Evolutionary conservation across 2,329 filamentous ascomycete genomes (phyloP).

Genomic region (Hymenoscyphus albidus): DNA sequence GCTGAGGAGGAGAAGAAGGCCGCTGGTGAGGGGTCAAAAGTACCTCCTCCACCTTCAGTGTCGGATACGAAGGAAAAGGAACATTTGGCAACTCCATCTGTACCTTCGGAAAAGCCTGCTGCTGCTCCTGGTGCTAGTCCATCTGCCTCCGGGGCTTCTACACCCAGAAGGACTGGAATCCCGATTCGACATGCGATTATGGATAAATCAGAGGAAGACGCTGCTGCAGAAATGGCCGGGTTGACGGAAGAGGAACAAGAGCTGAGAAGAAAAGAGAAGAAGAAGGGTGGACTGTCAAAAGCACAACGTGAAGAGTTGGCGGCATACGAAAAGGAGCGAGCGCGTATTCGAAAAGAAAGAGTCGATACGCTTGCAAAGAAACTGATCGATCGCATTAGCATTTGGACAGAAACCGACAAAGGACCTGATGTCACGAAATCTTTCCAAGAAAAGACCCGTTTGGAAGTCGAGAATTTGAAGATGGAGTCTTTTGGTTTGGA

Average conservation of each 20-base stretch:
- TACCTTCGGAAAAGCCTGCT: constrained; percentile 27
- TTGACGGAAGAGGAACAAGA: constrained; percentile 72
- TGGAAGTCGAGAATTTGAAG: constrained; percentile 97
- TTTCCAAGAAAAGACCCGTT: constrained; percentile 88
- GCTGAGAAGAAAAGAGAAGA: constrained; percentile 77
- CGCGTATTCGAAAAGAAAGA: constrained; percentile 79
- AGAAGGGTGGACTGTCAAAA: constrained; percentile 80
- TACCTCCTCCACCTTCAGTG: constrained; percentile 22
- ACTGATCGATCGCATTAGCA: constrained; percentile 80
- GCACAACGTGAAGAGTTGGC: constrained; percentile 91
- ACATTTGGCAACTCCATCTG: constrained; percentile 14
- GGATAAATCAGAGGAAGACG: constrained; percentile 80
- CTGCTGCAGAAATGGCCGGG: constrained; percentile 59
- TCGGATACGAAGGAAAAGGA: constrained; percentile 22
- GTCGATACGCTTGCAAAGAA: constrained; percentile 81
- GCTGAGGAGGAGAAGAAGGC: constrained; percentile 9
- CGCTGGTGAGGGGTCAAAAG: constrained; percentile 13
- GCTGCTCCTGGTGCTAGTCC: constrained; percentile 17
- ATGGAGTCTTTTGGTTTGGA: constrained; percentile 99
- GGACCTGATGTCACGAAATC: constrained; percentile 76
- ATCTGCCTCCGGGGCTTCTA: constrained; percentile 40
- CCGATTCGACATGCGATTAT: constrained; percentile 82
- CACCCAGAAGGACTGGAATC: constrained; percentile 46
- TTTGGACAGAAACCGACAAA: constrained; percentile 98
- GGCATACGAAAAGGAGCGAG: constrained; percentile 83